Conservation (phyloP, 1,284 basidiomycete species). For the Phlebopus sp. region DNA sequence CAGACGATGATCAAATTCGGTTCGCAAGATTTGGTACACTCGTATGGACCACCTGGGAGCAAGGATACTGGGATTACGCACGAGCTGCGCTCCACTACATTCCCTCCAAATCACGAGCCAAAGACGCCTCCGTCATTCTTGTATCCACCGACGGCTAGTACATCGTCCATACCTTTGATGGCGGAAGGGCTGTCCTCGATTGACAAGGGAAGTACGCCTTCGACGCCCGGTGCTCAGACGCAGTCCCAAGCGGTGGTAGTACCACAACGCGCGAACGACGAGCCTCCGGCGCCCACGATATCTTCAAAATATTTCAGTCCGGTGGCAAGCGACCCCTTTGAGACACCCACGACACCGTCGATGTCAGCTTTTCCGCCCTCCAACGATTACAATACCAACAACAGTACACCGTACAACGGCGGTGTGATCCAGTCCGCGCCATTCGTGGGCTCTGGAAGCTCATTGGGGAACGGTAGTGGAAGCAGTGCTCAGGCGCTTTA, state of each 20-base stretch:
- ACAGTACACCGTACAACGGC: background rate
- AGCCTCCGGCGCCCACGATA: slow-evolving; percentile 29
- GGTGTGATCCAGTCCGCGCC: background rate
- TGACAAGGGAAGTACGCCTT: slow-evolving; percentile 3
- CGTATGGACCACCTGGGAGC: slow-evolving; percentile 53
- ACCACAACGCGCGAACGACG: slow-evolving; percentile 29
- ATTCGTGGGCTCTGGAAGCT: slow-evolving; percentile 2
- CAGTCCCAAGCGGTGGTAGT: slow-evolving; percentile 22
- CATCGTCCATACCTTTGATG: slow-evolving; percentile 9
- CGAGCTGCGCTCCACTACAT: slow-evolving; percentile 34
- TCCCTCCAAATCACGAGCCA: slow-evolving; percentile 25
- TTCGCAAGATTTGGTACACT: slow-evolving; percentile 66
- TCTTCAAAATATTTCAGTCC: slow-evolving; percentile 13
- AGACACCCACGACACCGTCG: slow-evolving; percentile 29
- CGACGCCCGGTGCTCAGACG: slow-evolving; percentile 4
- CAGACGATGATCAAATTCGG: slow-evolving; percentile 75
- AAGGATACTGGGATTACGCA: slow-evolving; percentile 50
- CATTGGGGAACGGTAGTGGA: slow-evolving; percentile 7
- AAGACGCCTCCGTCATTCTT: slow-evolving; percentile 18
- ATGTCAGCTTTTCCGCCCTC: slow-evolving; percentile 26
- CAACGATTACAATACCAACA: slow-evolving; percentile 11
- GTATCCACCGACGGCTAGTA: slow-evolving; percentile 24
- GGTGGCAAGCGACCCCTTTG: slow-evolving; percentile 19
- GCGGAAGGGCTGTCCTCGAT: background rate
- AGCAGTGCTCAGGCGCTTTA: slow-evolving; percentile 10